A percentile compares a stretch with the other conserved stretches of the same genome.
Evolutionary conservation across 2,329 filamentous ascomycete species (phyloP).

Genomic region (Cytospora piceae): DNA sequence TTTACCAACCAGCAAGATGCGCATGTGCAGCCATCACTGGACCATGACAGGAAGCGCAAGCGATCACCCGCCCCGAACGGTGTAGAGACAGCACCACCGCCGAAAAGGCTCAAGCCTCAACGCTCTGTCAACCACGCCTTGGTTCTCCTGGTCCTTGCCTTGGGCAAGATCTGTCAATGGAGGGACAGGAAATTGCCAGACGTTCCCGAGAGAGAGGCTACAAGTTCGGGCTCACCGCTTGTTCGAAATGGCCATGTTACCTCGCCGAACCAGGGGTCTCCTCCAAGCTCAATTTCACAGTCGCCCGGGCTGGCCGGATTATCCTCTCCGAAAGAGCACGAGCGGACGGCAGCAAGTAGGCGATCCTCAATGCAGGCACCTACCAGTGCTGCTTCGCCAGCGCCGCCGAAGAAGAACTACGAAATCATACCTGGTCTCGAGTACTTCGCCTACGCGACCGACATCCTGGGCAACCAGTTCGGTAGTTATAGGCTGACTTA

Average conservation of each 20-base stretch:
- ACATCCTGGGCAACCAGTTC: constrained; percentile 81
- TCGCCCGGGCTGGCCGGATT: constrained; percentile 48
- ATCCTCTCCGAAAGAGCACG: constrained; percentile 57
- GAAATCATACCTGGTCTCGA: constrained; percentile 87
- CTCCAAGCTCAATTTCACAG: constrained; percentile 51
- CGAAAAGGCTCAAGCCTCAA: constrained; percentile 56
- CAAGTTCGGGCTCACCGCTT: constrained; percentile 43
- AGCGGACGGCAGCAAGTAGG: constrained; percentile 50
- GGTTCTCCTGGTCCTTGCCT: constrained; percentile 78
- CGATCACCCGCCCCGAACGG: constrained; percentile 51
- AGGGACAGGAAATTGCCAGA: constrained; percentile 57
- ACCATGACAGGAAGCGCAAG: constrained; percentile 56
- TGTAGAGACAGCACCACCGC: constrained; percentile 36
- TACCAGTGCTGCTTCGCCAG: constrained; percentile 36
- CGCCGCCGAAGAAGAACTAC: constrained; percentile 60
- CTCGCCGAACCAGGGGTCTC: constrained; percentile 60
- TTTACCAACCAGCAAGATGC: constrained; percentile 24
- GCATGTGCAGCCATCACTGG: constrained; percentile 31
- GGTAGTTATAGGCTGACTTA: constrained; percentile 81
- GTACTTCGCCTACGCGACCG: constrained; percentile 84
- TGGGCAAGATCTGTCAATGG: constrained; percentile 78
- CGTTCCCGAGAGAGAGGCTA: constrained; percentile 51
- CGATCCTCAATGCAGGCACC: constrained; percentile 53
- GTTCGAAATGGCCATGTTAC: constrained; percentile 55
- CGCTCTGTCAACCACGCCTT: constrained; percentile 79